Percentiles rank a stretch among this genome's conserved stretches.
These are phyloP conservation scores for Leccinum broughii DNA, from an alignment of 768 basidiomycete genomes.

Conservation along the genomic window DNA sequence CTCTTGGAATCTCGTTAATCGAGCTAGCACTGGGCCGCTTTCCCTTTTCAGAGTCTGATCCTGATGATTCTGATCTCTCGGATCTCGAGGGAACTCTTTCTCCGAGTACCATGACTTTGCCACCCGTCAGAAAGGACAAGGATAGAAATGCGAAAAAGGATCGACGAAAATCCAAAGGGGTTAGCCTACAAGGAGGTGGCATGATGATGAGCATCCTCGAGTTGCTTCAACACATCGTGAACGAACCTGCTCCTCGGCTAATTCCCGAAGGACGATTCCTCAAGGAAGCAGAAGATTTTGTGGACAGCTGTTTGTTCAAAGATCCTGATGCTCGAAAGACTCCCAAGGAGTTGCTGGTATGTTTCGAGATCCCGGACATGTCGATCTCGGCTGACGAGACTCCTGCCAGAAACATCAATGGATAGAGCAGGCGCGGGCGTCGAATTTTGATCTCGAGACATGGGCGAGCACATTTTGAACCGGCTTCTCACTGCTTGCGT, in stretches of 20 bases:
- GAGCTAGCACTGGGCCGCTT: slow-evolving; percentile 97
- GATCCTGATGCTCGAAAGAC: slow-evolving; percentile 82
- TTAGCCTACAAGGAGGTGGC: slow-evolving; percentile 88
- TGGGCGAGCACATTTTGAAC: slow-evolving; percentile 77
- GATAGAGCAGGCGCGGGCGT: slow-evolving; percentile 63
- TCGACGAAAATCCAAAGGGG: slow-evolving; percentile 87
- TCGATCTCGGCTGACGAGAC: slow-evolving; percentile 11
- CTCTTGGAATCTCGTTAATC: slow-evolving; percentile 93
- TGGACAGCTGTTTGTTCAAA: slow-evolving; percentile 89
- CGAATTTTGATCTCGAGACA: slow-evolving; percentile 69
- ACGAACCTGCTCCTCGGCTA: slow-evolving; percentile 92
- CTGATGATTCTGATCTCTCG: slow-evolving; percentile 74
- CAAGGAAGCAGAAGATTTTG: slow-evolving; percentile 74
- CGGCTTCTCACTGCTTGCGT: slow-evolving; percentile 18
- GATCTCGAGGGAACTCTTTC: slow-evolving; percentile 82
- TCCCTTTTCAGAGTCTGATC: slow-evolving; percentile 85
- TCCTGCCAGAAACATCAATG: slow-evolving; percentile 65
- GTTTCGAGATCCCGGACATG: neutral
- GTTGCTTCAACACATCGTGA: slow-evolving; percentile 95
- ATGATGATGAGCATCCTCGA: slow-evolving; percentile 99
- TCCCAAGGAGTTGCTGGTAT: slow-evolving; percentile 83
- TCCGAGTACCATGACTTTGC: slow-evolving; percentile 55
- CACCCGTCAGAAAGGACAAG: slow-evolving; percentile 37
- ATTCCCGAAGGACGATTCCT: slow-evolving; percentile 75
- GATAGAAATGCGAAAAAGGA: slow-evolving; percentile 64